phyloP scores from a whole-genome alignment of 176 grass and related monocot species.

The Paspalum vaginatum region DNA sequence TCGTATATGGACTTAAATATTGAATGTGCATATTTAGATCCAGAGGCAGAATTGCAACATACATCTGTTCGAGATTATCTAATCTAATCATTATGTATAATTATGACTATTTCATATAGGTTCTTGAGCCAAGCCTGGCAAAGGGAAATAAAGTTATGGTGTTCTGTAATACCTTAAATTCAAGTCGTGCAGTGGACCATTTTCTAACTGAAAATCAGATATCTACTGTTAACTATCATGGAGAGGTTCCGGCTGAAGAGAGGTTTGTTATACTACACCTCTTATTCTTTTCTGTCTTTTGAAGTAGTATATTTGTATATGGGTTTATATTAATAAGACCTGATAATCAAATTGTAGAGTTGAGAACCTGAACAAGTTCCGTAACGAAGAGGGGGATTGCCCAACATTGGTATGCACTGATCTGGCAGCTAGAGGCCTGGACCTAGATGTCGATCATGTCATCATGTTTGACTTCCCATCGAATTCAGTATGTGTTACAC shows the following conservation, averaged over 20 bases:
- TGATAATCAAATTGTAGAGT: conserved; percentile 68
- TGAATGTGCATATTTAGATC: background rate
- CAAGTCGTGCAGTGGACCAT: conserved; percentile 95
- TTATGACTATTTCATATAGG: conserved; percentile 47
- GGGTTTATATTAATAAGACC: background rate
- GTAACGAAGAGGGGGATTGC: conserved; percentile 96
- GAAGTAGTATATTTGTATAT: conserved; percentile 6
- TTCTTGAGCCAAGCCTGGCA: conserved; percentile 95
- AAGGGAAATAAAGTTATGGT: conserved; percentile 97
- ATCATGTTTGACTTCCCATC: conserved; percentile 98
- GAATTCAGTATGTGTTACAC: conserved; percentile 71
- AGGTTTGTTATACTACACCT: conserved; percentile 54
- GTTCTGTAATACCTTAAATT: conserved; percentile 98
- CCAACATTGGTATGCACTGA: conserved; percentile 95
- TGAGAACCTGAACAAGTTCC: conserved; percentile 95
- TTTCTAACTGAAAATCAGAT: conserved; percentile 92
- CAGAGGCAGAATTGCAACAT: background rate
- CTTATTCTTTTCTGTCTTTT: conserved; percentile 10
- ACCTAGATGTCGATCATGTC: conserved; percentile 96
- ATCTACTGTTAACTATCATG: conserved; percentile 97
- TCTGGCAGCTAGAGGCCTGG: conserved; percentile 93
- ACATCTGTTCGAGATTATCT: background rate
- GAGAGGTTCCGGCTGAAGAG: conserved; percentile 95
- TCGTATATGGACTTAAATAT: background rate
- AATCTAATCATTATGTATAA: background rate